Evolutionary conservation across 2,329 filamentous ascomycete genomes (phyloP), one percentile per base, ranked within the genome.

Genomic region (Colletotrichum sp.): DNA sequence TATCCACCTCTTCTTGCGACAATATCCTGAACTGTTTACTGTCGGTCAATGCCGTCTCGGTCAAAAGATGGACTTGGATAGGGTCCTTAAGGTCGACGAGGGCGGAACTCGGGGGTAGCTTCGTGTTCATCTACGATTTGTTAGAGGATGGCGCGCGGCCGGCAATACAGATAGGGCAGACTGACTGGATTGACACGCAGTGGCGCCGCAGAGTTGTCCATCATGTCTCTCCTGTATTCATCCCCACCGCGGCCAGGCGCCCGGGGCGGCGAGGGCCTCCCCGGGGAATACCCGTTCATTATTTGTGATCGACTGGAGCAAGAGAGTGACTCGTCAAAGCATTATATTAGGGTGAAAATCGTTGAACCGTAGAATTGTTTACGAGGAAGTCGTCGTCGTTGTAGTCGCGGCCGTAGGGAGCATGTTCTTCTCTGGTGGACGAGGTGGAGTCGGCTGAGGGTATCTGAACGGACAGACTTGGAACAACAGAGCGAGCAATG

Each of bases 41-140:
- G 85, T 99, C 97, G 76, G 93, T 92, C 76, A 99, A 91, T 24
- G 97, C 97, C 24, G 95, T 99, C 87, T 99, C 96, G 77, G 97
- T 96, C 75, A 99, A 90, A 63, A 99, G 88, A 84, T 99, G 98
- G 83, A 98, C 93, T 80, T 96, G 94, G 60, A 99, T 94, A 76
- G 89, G 91, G 83, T 95, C 94, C 78, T 92, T 91, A 69, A 93
- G 87, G 80, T 94, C 91, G 79, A 93, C 88, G 13, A 90, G 86
- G 6, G 85, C 85, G 24, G 91, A 91, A 80, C 88, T 92, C 78
- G 90, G 90, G 13, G 88, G 87, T 68, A 88, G 88, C 34, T 86
- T 85, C 49, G 85, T 77, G 79, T 90, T 92, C 82, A 88, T 83
- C 91, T 92, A 78, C 30, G 71, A 39, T 49, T 77, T 30, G 67